Base-by-base conservation (phyloP, 306 rosid genomes). In the Castanopsis chinensis region DNA sequence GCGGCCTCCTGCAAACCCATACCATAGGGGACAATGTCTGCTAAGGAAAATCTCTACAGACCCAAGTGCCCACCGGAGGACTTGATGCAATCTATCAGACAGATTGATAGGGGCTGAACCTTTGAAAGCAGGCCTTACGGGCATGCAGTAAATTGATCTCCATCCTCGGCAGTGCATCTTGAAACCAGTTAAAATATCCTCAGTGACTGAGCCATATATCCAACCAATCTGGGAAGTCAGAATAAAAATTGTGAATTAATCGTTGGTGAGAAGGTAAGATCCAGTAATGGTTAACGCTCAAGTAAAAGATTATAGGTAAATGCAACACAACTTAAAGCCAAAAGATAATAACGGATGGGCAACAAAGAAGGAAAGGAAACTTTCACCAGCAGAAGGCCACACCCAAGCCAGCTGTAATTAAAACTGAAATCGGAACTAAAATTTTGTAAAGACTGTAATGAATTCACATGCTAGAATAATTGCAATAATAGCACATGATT, bases 11-110 rank as follows among this genome's bases (percentile, higher is more conserved):
- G 94, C 92, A 51, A 87, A 95, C 19, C 99, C 99, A 64, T 95
- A 95, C 99, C 99, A 95, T 15, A 95, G 92, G 33, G 99, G 99
- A 76, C 99, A 95, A 61, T 95, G 99, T 84, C 99, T 89, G 19
- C 99, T 95, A n/a, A 95, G 87, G 92, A 95, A 95, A 82, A 95
- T 95, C 88, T 95, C 99, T 79, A 95, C 97, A n/a, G 99, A 95
- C 80, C 99, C 99, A 69, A 95, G 98, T 13, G 99, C 99, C 99
- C 99, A 95, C 67, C 99, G 90, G 74, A 95, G 97, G 84, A 95
- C 99, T 93, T 95, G 99, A 82, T 91, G 97, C 89, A 95, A 86
- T 71, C 99, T 81, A 83, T 95, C 99, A 2, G 99, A 95, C 76
- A 95, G 86, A 73, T 95, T 95, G 83, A 95, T 93, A 49, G 99